phyloP scores from a whole-genome alignment of 2,329 filamentous ascomycete genomes.

The Neofusicoccum kwambonambiense region DNA sequence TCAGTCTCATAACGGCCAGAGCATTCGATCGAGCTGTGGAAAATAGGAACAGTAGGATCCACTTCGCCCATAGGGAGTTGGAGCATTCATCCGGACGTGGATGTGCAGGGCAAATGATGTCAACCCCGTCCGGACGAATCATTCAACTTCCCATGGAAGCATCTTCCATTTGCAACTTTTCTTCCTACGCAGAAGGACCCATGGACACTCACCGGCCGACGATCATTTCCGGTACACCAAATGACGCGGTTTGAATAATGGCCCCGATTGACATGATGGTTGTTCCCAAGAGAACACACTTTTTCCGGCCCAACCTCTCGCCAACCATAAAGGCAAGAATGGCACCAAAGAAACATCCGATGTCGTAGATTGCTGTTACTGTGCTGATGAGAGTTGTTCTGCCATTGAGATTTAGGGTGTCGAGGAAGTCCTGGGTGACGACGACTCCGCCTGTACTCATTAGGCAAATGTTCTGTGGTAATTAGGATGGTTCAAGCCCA shows the following conservation, averaged over 20 bases:
- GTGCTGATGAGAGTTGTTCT: constrained; percentile 44
- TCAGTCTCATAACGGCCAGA: not conserved
- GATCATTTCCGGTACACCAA: constrained; percentile 50
- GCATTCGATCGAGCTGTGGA: too few relatives aligned
- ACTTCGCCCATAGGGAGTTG: too few relatives aligned
- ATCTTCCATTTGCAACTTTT: too few relatives aligned
- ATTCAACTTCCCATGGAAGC: too few relatives aligned
- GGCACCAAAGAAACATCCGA: constrained; percentile 61
- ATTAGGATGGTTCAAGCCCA: constrained; percentile 17
- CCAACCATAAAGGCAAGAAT: constrained; percentile 50
- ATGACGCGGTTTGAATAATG: constrained; percentile 48
- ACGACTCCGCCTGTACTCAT: constrained; percentile 49
- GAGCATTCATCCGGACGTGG: too few relatives aligned
- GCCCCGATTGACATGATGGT: constrained; percentile 51
- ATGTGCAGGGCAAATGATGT: too few relatives aligned
- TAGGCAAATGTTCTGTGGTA: not conserved
- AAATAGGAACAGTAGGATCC: too few relatives aligned
- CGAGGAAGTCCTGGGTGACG: constrained; percentile 54
- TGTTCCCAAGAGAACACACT: constrained; percentile 48
- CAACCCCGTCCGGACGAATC: too few relatives aligned
- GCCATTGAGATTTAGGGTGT: constrained; percentile 46
- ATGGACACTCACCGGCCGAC: constrained; percentile 36
- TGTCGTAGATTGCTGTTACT: constrained; percentile 58
- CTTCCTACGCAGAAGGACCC: not conserved
- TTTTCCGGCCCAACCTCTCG: constrained; percentile 50